These are phyloP conservation scores for Ascosphaera apis DNA, from an alignment of 2,329 filamentous ascomycete species.

Conservation along the genomic window DNA sequence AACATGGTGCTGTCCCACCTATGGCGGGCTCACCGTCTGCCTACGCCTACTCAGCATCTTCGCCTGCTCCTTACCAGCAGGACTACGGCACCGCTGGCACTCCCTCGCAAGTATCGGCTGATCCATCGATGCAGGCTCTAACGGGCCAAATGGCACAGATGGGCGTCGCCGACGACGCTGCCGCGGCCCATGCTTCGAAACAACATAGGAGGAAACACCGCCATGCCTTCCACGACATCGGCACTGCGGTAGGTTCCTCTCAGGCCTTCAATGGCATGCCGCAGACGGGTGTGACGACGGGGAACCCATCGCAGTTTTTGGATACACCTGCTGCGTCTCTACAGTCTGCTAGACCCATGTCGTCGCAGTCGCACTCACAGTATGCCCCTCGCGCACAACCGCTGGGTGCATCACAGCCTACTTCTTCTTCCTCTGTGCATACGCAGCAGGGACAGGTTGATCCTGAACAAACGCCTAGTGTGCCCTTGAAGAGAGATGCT, in stretches of 20 bases:
- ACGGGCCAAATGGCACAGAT: slow-evolving; percentile 54
- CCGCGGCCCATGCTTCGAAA: slow-evolving; percentile 22
- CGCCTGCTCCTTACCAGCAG: background rate
- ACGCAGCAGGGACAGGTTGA: slow-evolving; percentile 47
- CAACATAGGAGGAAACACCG: slow-evolving; percentile 69
- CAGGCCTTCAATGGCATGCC: slow-evolving; percentile 49
- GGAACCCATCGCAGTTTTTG: slow-evolving; percentile 27
- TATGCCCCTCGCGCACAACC: slow-evolving; percentile 7
- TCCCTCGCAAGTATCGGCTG: too few species aligned
- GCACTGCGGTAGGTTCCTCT: slow-evolving; percentile 43
- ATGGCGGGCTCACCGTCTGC: slow-evolving; percentile 5
- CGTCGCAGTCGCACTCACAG: slow-evolving; percentile 6
- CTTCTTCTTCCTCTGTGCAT: slow-evolving; percentile 7
- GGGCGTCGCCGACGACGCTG: slow-evolving; percentile 35
- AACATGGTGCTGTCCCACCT: slow-evolving; percentile 6
- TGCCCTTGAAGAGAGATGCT: slow-evolving; percentile 63
- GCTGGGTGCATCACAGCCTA: slow-evolving; percentile 6
- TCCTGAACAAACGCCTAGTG: slow-evolving; percentile 76
- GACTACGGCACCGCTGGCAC: slow-evolving; percentile 8
- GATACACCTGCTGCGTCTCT: slow-evolving; percentile 19
- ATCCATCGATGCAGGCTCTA: slow-evolving; percentile 16
- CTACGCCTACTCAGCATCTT: slow-evolving; percentile 3
- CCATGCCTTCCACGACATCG: slow-evolving; percentile 75
- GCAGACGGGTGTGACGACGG: slow-evolving; percentile 29
- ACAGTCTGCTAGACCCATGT: too few species aligned